Conservation (phyloP, 208 protist genomes). For the Eutreptiella sp. region DNA sequence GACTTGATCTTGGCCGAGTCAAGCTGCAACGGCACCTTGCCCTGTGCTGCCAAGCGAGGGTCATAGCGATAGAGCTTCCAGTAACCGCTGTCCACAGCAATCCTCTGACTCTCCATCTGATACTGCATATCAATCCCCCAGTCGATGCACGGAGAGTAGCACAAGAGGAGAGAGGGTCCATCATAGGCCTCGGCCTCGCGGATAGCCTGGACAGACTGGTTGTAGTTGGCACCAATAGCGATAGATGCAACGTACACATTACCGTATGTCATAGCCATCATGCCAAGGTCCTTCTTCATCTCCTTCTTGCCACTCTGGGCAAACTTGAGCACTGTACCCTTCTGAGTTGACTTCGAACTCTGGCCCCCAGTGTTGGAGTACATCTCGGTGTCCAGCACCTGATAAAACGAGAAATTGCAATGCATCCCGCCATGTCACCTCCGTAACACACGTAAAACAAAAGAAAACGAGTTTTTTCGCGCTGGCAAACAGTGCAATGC, state of each 20-base stretch:
- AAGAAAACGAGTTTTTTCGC: too few species aligned
- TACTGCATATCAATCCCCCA: constrained; percentile 34
- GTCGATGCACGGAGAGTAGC: constrained; percentile 49
- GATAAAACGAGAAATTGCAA: too few species aligned
- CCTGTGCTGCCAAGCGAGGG: constrained; percentile 17
- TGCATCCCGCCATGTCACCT: too few species aligned
- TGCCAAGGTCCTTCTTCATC: constrained; percentile 50
- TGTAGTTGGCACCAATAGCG: constrained; percentile 34
- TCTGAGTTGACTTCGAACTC: constrained; percentile 44
- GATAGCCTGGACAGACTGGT: constrained; percentile 40
- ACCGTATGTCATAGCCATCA: constrained; percentile 44
- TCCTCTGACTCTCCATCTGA: constrained; percentile 29
- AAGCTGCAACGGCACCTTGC: constrained; percentile 35
- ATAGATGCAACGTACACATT: constrained; percentile 50
- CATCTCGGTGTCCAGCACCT: constrained; percentile 55
- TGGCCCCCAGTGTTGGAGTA: constrained; percentile 64
- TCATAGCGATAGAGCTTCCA: constrained; percentile 38
- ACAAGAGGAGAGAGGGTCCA: constrained; percentile 39
- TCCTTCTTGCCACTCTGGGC: constrained; percentile 35
- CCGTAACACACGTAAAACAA: too few species aligned
- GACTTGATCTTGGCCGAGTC: constrained; percentile 30
- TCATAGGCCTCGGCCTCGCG: constrained; percentile 47
- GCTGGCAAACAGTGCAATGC: too few species aligned
- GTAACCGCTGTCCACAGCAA: constrained; percentile 49
- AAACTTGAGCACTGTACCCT: constrained; percentile 42